These are phyloP conservation scores for Hyaloscypha hepaticicola DNA, from an alignment of 495 filamentous ascomycete species.

Conservation along the genomic window DNA sequence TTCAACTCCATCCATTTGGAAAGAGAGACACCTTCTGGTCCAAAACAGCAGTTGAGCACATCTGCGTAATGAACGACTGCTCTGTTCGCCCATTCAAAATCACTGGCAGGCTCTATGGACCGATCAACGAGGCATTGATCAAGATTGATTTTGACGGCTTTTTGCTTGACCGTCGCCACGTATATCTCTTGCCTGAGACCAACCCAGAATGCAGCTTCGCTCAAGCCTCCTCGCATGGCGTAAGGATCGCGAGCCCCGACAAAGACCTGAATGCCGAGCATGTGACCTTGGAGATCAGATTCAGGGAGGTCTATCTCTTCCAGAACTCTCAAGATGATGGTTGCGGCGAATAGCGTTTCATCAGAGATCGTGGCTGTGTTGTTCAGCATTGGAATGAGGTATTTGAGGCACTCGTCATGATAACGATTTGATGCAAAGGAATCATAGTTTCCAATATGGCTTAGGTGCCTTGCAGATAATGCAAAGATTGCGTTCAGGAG, in stretches of 20 bases:
- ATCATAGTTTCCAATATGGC: constrained; percentile 46
- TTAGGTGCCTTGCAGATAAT: constrained; percentile 54
- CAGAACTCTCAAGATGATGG: constrained; percentile 58
- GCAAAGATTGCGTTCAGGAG: constrained; percentile 60
- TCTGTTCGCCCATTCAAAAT: constrained; percentile 53
- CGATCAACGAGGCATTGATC: constrained; percentile 44
- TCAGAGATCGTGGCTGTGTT: constrained; percentile 53
- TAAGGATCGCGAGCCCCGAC: constrained; percentile 41
- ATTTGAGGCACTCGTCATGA: constrained; percentile 48
- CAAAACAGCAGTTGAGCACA: constrained; percentile 53
- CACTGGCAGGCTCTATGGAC: constrained; percentile 40
- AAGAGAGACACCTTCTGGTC: constrained; percentile 27
- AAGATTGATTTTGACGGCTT: constrained; percentile 43
- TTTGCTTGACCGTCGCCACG: constrained; percentile 50
- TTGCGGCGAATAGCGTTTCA: constrained; percentile 59
- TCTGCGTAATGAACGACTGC: constrained; percentile 53
- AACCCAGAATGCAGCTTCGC: constrained; percentile 56
- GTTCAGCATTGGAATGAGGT: constrained; percentile 49
- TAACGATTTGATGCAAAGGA: constrained; percentile 47
- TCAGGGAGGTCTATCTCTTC: constrained; percentile 58
- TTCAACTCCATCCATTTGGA: constrained; percentile 39
- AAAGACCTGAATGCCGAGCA: constrained; percentile 52
- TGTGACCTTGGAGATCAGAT: constrained; percentile 43
- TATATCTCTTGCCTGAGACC: constrained; percentile 58
- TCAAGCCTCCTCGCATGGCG: constrained; percentile 41